Evolutionary conservation across 1,284 basidiomycete species (phyloP).

Genomic region (Golubevia sp.): DNA sequence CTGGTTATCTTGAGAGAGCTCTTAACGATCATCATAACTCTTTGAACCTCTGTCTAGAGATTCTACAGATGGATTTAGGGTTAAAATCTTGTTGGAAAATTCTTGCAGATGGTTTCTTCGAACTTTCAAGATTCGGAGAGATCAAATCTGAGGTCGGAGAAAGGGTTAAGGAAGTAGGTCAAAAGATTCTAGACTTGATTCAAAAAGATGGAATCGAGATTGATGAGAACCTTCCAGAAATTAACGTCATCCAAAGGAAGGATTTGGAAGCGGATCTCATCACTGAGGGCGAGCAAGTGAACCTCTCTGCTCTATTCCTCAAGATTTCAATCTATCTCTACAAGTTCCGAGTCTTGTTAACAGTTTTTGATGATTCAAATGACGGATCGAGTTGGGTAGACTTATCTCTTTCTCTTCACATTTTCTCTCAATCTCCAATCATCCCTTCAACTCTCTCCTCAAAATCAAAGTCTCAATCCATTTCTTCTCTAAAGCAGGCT

Average conservation of each 20-base stretch:
- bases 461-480: slow-evolving; percentile 65
- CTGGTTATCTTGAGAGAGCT: too few relatives aligned
- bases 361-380: slow-evolving; percentile 30
- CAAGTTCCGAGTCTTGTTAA: slow-evolving; percentile 45
- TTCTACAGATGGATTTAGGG: not conserved
- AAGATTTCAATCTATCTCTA: slow-evolving; percentile 33
- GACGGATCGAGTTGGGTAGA: slow-evolving; percentile 53
- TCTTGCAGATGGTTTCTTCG: slow-evolving; percentile 39
- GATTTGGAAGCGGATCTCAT: slow-evolving; percentile 9
- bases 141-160: not conserved
- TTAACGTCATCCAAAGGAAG: slow-evolving; percentile 21
- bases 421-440: slow-evolving; percentile 64
- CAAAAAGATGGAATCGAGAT: slow-evolving; percentile 23
- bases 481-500: slow-evolving; percentile 74
- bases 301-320: slow-evolving; percentile 5
- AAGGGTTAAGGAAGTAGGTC: slow-evolving; percentile 2
- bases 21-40: too few relatives aligned
- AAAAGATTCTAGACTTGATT: slow-evolving; percentile 20
- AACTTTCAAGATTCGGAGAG: slow-evolving; percentile 12
- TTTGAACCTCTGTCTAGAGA: not conserved
- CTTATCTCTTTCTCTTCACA: slow-evolving; percentile 46
- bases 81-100: slow-evolving; percentile 51
- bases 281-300: not conserved
- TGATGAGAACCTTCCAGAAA: slow-evolving; percentile 38
- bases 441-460: slow-evolving; percentile 65